phyloP scores from a whole-genome alignment of 1,284 basidiomycete species.

The Singerocomus inundabilis region DNA sequence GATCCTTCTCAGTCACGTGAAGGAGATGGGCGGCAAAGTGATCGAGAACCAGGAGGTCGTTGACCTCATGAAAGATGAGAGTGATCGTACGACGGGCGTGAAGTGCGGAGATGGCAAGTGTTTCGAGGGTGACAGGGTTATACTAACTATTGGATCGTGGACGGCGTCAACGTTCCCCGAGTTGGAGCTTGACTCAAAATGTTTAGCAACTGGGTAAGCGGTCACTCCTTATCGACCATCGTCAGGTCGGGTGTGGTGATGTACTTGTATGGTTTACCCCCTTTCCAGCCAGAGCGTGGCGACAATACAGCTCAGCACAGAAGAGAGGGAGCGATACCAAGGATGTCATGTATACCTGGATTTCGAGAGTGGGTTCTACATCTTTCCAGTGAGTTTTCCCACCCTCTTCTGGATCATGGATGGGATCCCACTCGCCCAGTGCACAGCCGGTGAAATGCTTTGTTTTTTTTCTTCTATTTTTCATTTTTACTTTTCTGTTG shows the following conservation, averaged over 20 bases:
- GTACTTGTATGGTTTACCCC: not conserved
- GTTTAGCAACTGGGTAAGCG: constrained; percentile 68
- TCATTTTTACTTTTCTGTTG: not conserved
- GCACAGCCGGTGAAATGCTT: too few species aligned
- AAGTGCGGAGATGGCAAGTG: constrained; percentile 58
- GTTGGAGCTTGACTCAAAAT: constrained; percentile 47
- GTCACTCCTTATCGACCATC: not conserved
- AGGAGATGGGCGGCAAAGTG: constrained; percentile 59
- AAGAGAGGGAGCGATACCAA: constrained; percentile 65
- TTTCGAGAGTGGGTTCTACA: constrained; percentile 67
- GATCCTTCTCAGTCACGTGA: constrained; percentile 58
- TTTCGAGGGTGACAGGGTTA: constrained; percentile 54
- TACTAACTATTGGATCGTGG: constrained; percentile 81
- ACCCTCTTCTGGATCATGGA: too few species aligned
- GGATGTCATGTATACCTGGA: constrained; percentile 72
- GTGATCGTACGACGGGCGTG: constrained; percentile 58
- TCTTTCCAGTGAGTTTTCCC: constrained; percentile 63
- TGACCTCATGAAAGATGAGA: constrained; percentile 39
- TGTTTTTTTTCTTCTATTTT: not conserved
- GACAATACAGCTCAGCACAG: constrained; percentile 68
- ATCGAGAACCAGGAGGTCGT: constrained; percentile 55
- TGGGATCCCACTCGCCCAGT: too few species aligned
- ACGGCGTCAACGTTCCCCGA: constrained; percentile 75
- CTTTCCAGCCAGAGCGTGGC: constrained; percentile 68
- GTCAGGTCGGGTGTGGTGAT: not conserved